Base-by-base conservation (phyloP, 1,284 basidiomycete species). In the Rhizopogon hawkerae region DNA sequence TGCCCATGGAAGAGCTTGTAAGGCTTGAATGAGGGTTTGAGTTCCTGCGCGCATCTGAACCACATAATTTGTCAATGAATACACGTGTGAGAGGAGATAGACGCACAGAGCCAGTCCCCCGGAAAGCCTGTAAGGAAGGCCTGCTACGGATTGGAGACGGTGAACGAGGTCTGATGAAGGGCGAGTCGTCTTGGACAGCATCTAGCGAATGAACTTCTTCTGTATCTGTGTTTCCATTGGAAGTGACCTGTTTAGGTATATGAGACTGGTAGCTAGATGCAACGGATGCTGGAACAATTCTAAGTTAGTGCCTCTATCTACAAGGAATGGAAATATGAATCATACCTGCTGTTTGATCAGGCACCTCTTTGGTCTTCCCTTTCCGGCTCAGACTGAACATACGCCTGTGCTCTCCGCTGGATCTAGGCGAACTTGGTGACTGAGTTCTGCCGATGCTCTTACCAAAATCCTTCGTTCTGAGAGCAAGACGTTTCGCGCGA, bases 11-110 rank as follows among this genome's bases (percentile, higher is more conserved):
- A 89, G 72, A 3, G 86, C 87, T 58, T 90, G 88, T 16, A 90
- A 70, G 2, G 85, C 88, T 68, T 90, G 88, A 41, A 90, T 90
- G 46, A 90, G 76, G 2, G 88, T 85, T 62, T 90, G 88, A 4
- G 88, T 90, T 23, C 87, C 87, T 18, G 81, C 78, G 38, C 85
- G 81, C 79, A 90, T 85, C 88, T 85, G 58, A 60, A 54, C 26
- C 46, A 53, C 26, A 46, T 44, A 44, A 11, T 13, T 31, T 5
- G 35, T 10, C 14, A 51, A 33, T 37, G 11, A 23, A 35, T 36
- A 5, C 26, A 43, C 45, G 35, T 33, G 36, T 11, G 41, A 56
- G 46, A 53, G 41, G 16, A 13, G 8, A 43, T 46, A 21, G 66
- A 52, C 80, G 56, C 60, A 88, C 87, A 10, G 87, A 87, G 54